Base-by-base conservation (phyloP, 148 eudicot species). In the Salicornia ramosissima region DNA sequence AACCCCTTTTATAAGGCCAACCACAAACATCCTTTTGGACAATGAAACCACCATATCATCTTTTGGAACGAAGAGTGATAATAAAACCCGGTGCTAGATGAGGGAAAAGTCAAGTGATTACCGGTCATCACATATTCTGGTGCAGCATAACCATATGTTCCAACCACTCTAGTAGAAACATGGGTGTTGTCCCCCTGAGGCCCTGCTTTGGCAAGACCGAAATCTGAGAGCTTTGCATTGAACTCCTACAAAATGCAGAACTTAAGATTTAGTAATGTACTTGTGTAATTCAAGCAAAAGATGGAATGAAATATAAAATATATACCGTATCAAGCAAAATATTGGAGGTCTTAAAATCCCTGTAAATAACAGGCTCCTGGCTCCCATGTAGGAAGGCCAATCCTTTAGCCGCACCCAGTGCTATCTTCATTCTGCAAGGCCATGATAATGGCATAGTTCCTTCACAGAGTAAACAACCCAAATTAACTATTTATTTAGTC, bases 61-160 rank as follows among this genome's bases (percentile, higher is more conserved):
- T n/a, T n/a, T n/a, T n/a, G 50, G 2, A 46, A 16, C n/a, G 9
- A 50, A 19, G n/a, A 6, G 0, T 0, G 4, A 25, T 4, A 55
- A 52, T 28, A 52, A 52, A 52, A 52, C n/a, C 19, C 5, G n/a
- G n/a, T 47, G 51, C 22, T 53, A 56, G 11, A n/a, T 33, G 3
- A 33, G 21, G 21, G 53, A 14, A 24, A n/a, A n/a, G n/a, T n/a
- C n/a, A 21, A 12, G 61, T 14, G 49, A 25, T 28, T 80, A 90
- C 97, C 97, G 75, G 97, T 93, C 98, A 93, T 93, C 34, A 93
- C 96, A 68, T 93, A 93, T 72, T 93, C 98, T 6, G 98, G 98
- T 49, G 98, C 98, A 58, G 98, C 98, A 80, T 93, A 93, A 54
- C 98, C 98, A 84, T 93, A 93, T 45, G 98, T 93, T 28, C 98